These are phyloP conservation scores for Stylonectria norvegica DNA, from an alignment of 2,329 filamentous ascomycete species.

Conservation along the genomic window DNA sequence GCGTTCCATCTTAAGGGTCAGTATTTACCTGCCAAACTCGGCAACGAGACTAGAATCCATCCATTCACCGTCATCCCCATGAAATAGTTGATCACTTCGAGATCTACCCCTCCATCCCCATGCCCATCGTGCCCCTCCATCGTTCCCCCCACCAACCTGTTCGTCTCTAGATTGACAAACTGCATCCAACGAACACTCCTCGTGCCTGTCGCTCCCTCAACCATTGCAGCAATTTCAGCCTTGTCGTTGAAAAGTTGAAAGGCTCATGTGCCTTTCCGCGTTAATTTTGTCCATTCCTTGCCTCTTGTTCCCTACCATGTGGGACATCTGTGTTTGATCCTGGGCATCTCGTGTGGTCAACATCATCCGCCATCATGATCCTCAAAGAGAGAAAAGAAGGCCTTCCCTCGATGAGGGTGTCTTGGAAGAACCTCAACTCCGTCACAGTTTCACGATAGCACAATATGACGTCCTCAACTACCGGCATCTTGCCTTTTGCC, in stretches of 20 bases:
- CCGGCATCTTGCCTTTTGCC: slow-evolving; percentile 5
- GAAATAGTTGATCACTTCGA: slow-evolving; percentile 13
- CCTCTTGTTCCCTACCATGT: slow-evolving; percentile 23
- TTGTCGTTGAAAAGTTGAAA: slow-evolving; percentile 6
- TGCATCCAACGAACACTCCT: slow-evolving; percentile 26
- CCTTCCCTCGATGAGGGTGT: slow-evolving; percentile 11
- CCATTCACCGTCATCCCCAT: slow-evolving; percentile 12
- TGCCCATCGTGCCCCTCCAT: too few relatives aligned
- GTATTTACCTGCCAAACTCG: too few relatives aligned
- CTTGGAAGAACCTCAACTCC: background rate
- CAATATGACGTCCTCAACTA: background rate
- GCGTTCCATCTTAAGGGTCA: too few relatives aligned
- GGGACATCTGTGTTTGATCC: slow-evolving; percentile 17
- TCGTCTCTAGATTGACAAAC: slow-evolving; percentile 27
- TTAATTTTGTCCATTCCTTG: slow-evolving; percentile 14
- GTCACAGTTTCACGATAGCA: too few relatives aligned
- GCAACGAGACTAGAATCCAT: too few relatives aligned
- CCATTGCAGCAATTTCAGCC: slow-evolving; percentile 29
- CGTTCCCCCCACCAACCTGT: slow-evolving; percentile 22
- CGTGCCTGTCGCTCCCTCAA: slow-evolving; percentile 27
- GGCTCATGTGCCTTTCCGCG: slow-evolving; percentile 16
- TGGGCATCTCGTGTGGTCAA: too few relatives aligned
- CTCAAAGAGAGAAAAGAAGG: slow-evolving; percentile 23
- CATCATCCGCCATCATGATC: slow-evolving; percentile 4
- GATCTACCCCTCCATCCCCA: slow-evolving; percentile 28